phyloP scores from a whole-genome alignment of 345 rosid genomes.

The Turnera subulata region DNA sequence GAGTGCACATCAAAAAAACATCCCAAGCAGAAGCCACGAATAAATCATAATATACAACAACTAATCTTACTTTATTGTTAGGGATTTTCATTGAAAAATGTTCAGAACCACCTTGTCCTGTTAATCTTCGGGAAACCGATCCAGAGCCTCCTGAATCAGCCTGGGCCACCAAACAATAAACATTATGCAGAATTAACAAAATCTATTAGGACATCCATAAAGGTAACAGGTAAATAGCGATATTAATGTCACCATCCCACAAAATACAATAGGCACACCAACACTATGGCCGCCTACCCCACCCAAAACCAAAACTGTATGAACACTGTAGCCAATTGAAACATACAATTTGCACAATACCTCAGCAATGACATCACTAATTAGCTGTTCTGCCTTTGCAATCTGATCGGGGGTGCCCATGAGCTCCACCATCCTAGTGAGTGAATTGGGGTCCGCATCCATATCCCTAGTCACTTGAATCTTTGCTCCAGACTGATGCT shows the following conservation, averaged over 20 bases:
- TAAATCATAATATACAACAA: slow-evolving; percentile 9
- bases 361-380: slow-evolving; percentile 88
- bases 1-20: slow-evolving; percentile 22
- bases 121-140: slow-evolving; percentile 61
- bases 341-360: slow-evolving; percentile 23
- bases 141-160: slow-evolving; percentile 96
- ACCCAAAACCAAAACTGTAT: too few relatives aligned
- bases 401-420: slow-evolving; percentile 82
- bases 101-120: slow-evolving; percentile 76
- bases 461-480: slow-evolving; percentile 94
- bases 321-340: too few relatives aligned
- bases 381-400: slow-evolving; percentile 83
- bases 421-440: slow-evolving; percentile 71
- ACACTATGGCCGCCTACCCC: too few relatives aligned
- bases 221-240: too few relatives aligned
- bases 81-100: slow-evolving; percentile 72
- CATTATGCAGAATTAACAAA: not conserved
- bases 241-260: too few relatives aligned
- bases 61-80: slow-evolving; percentile 68
- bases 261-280: too few relatives aligned
- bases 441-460: slow-evolving; percentile 80
- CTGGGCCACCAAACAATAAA: slow-evolving; percentile 26
- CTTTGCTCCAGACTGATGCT: slow-evolving; percentile 92
- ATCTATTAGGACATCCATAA: too few relatives aligned
- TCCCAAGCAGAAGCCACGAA: slow-evolving; percentile 7